phyloP scores from a whole-genome alignment of 176 grass and related monocot genomes.

The Pharus latifolius region DNA sequence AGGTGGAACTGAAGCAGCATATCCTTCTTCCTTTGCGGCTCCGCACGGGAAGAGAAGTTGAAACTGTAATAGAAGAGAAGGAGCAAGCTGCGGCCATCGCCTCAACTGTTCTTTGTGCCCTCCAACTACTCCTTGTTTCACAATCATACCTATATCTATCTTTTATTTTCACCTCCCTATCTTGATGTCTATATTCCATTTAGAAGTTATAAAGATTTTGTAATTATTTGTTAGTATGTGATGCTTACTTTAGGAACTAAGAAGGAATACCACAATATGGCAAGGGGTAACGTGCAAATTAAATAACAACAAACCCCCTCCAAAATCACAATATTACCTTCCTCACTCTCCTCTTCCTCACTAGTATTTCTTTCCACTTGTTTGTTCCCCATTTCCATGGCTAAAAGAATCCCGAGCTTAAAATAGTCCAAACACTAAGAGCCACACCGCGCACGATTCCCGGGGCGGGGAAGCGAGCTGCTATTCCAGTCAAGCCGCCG shows the following conservation, averaged over 20 bases:
- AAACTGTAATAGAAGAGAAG: conserved; percentile 1
- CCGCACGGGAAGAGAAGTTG: not conserved
- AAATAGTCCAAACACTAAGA: not conserved
- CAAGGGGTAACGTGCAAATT: not conserved
- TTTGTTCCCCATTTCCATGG: not conserved
- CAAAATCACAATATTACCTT: not conserved
- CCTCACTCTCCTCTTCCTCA: not conserved
- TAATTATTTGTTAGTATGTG: too few species aligned
- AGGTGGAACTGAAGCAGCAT: conserved; percentile 12
- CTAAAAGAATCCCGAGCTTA: not conserved
- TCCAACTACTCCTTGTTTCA: too few species aligned
- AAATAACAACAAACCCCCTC: not conserved
- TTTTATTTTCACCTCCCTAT: too few species aligned
- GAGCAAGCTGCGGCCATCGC: conserved; percentile 26
- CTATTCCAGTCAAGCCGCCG: not conserved
- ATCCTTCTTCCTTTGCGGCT: not conserved
- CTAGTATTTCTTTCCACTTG: not conserved
- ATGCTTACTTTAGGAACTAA: too few species aligned
- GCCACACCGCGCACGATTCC: not conserved
- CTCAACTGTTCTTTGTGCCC: too few species aligned
- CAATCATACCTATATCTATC: too few species aligned
- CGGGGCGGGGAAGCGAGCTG: conserved; percentile 3
- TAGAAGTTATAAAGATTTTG: too few species aligned
- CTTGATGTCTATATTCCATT: too few species aligned
- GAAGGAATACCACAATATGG: too few species aligned